These are phyloP conservation scores for Gypsophila paniculata DNA, from an alignment of 179 eudicot genomes.

Conservation along the genomic window DNA sequence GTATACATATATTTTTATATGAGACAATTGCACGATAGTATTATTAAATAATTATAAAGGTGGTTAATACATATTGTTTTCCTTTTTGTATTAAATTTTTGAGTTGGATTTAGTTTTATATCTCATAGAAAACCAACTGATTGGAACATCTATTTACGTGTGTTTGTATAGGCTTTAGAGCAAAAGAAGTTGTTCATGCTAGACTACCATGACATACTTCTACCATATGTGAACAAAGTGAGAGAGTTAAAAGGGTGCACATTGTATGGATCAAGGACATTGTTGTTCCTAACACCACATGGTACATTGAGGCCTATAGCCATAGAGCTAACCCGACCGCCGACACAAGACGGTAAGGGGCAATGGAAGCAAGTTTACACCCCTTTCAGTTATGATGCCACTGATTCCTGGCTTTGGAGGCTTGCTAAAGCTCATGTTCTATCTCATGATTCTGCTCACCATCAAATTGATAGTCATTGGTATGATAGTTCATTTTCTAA, in stretches of 20 bases:
- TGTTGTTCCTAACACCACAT: constrained; percentile 31
- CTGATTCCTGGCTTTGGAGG: constrained; percentile 41
- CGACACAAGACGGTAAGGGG: constrained; percentile 27
- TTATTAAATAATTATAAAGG: no score
- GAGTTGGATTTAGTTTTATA: no score
- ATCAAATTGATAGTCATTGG: constrained; percentile 48
- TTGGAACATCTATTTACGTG: no score
- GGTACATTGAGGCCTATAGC: constrained; percentile 36
- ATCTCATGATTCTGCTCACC: constrained; percentile 48
- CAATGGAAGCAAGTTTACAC: constrained; percentile 46
- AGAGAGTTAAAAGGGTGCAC: constrained; percentile 36
- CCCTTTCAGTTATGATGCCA: constrained; percentile 26
- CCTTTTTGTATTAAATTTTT: no score
- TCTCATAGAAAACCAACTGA: no score
- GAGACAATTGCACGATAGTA: no score
- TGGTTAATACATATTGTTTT: no score
- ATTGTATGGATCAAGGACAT: constrained; percentile 42
- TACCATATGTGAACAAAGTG: constrained; percentile 47
- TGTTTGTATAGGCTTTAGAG: constrained; percentile 31
- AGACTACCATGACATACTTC: constrained; percentile 41
- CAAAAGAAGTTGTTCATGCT: constrained; percentile 37
- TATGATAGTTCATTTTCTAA: neutral
- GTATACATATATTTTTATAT: no score
- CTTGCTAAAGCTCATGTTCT: constrained; percentile 48
- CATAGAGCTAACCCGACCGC: constrained; percentile 42